Evolutionary conservation across 805 yeast species (phyloP), one percentile per base, ranked within the genome.

Genomic region (Kazachstania martiniae): DNA sequence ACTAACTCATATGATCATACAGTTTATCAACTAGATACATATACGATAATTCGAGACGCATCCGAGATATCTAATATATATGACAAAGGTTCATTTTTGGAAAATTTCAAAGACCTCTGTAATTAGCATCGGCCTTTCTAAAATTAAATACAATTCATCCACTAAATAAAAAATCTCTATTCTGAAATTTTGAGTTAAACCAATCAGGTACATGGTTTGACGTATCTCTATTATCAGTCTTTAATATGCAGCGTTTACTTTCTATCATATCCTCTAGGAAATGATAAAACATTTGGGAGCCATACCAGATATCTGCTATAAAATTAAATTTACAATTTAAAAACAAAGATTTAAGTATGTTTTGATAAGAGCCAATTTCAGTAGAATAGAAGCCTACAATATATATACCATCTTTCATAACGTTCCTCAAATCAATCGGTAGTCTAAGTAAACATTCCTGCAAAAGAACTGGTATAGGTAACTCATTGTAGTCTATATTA

Each of bases 1-100:
- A 52, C 60, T 4, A 53, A 55, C 29, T 34, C 48, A 8, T 53
- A 57, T 34, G 60, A 57, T 29, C 35, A 40, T 16, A 36, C 29
- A 12, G 19, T 29, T 1, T 54, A 48, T 36, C 14, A 16, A 1
- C 34, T 47, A 25, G 8, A 22, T 2, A 25, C 42, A 14, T 46
- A 36, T 18, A 32, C 23, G 12, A 16, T 28, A 2, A 35, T 53
- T 6, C 26, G 22, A 1, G 41, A 41, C 22, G 37, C 47, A 4
- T 32, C 32, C 5, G 44, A 47, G 13, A 44, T 57, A 8, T 28
- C 41, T 4, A 56, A 57, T 36, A 42, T 55, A 8, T 56, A 57
- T 41, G 60, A 56, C 34, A 36, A 33, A 21, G 57, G 56, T 6
- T 36, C 47, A 5, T 43, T 54, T 24, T 33, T 40, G 39, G 15